These are phyloP conservation scores for Hypoxylon sp. DNA, from an alignment of 2,329 filamentous ascomycete species.

Conservation along the genomic window DNA sequence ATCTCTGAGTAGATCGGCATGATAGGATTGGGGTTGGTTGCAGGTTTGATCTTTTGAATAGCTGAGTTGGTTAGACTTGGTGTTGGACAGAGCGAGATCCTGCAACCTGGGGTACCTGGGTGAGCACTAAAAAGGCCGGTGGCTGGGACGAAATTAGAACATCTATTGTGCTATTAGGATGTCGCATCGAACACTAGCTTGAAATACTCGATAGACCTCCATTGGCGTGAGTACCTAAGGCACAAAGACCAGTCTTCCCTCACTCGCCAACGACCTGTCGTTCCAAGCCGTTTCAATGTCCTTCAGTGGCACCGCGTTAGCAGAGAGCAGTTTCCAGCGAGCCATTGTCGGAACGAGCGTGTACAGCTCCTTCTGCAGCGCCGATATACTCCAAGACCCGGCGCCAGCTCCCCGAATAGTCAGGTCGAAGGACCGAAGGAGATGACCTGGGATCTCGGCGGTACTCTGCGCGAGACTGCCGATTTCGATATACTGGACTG, in stretches of 20 bases:
- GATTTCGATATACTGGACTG: conserved; percentile 67
- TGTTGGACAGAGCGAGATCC: neutral
- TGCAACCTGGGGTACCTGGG: neutral
- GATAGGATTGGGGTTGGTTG: neutral
- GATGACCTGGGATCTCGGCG: conserved; percentile 57
- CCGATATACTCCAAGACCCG: conserved; percentile 57
- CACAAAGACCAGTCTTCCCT: conserved; percentile 49
- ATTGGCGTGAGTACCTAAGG: conserved; percentile 33
- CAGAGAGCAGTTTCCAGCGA: conserved; percentile 48
- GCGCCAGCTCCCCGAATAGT: conserved; percentile 62
- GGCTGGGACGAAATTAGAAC: neutral
- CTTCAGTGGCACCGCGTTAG: conserved; percentile 48
- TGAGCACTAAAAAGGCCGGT: neutral
- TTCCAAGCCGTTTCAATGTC: conserved; percentile 54
- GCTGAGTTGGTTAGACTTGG: neutral
- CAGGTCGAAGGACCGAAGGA: conserved; percentile 64
- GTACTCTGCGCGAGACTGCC: conserved; percentile 59
- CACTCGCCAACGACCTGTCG: conserved; percentile 44
- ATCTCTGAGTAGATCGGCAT: neutral
- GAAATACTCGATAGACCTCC: neutral
- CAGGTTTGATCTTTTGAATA: neutral
- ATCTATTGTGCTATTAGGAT: neutral
- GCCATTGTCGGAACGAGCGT: conserved; percentile 51
- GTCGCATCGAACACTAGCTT: neutral
- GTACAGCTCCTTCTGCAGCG: conserved; percentile 51